Conservation (phyloP, 768 basidiomycete genomes). For the Naganishia friedmannii region DNA sequence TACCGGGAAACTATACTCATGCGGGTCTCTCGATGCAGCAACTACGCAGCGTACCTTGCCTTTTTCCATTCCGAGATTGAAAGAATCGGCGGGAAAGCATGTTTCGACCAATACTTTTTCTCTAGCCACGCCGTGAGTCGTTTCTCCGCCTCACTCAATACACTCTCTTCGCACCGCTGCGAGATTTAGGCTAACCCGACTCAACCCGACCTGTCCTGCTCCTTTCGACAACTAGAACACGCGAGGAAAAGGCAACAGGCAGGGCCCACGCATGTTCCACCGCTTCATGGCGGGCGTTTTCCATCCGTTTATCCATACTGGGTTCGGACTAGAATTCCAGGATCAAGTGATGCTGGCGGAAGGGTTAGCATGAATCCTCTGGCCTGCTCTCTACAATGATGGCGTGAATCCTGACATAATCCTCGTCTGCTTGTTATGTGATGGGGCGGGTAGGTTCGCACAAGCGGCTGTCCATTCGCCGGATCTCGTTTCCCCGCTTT, state of each 20-base stretch:
- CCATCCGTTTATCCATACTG: slow-evolving; percentile 43
- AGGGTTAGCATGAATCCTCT: slow-evolving; percentile 24
- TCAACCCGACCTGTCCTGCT: not conserved
- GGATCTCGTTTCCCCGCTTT: slow-evolving; percentile 25
- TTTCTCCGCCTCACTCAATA: slow-evolving; percentile 24
- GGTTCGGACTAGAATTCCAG: slow-evolving; percentile 44
- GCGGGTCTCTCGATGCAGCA: slow-evolving; percentile 19
- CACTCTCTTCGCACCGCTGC: not conserved
- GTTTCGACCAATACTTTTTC: slow-evolving; percentile 39
- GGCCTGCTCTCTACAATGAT: not conserved
- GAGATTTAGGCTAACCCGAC: not conserved
- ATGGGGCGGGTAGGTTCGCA: slow-evolving; percentile 31
- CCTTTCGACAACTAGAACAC: not conserved
- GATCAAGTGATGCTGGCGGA: slow-evolving; percentile 41
- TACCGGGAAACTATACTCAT: not conserved
- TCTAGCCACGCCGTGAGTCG: slow-evolving; percentile 33
- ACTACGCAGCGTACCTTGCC: slow-evolving; percentile 37
- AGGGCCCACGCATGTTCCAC: slow-evolving; percentile 37
- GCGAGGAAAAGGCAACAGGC: slow-evolving; percentile 17
- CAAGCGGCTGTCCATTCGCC: slow-evolving; percentile 38
- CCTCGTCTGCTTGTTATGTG: not conserved
- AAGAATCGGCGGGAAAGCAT: slow-evolving; percentile 33
- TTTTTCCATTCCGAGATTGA: slow-evolving; percentile 43
- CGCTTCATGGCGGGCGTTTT: slow-evolving; percentile 38
- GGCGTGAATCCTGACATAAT: no score